Evolutionary conservation across 805 yeast species (phyloP), one percentile per base, ranked within the genome.

Genomic region (Yarrowia sp.): DNA sequence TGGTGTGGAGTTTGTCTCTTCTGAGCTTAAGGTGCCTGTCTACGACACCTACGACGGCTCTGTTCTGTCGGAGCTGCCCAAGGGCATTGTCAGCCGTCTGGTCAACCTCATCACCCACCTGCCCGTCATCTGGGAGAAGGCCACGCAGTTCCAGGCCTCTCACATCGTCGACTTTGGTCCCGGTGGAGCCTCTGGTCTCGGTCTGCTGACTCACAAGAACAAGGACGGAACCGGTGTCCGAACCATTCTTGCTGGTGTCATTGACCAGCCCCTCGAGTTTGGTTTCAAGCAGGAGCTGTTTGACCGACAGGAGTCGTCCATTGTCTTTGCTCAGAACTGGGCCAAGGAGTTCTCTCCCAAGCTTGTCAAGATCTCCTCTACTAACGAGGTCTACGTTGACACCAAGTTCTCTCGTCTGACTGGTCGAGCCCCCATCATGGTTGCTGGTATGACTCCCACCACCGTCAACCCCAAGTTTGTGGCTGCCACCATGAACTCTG

Each of bases 401-500:
- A 95, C 99, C 71, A 92, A 92, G 79, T 92, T 93, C 79, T 90
- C 97, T 62, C 83, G 92, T 76, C 83, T 95, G 71, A 79, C 95
- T 68, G 96, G 98, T 68, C 89, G 92, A 78, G 92, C 99, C 68
- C 99, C 99, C 67, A 80, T 95, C 70, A 88, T 96, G 88, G 95
- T 95, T 70, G 97, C 99, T 40, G 99, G 99, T 81, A 95, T 95
- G 99, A 95, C 99, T 43, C 99, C 99, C 75, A 85, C 96, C 48
- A 95, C 99, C 33, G 98, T 92, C 65, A 88, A 90, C 70, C 95
- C 98, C 52, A 92, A 90, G 68, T 92, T 95, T 72, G 96, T 95
- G 66, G 88, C 96, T 67, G 96, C 97, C 33, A 88, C 98, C 30
- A 83, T 92, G 74, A 92, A 92, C 75, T 92, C 98, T 59, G 99